Conservation (phyloP, 495 filamentous ascomycete genomes). For the Daldinia caldariorum region DNA sequence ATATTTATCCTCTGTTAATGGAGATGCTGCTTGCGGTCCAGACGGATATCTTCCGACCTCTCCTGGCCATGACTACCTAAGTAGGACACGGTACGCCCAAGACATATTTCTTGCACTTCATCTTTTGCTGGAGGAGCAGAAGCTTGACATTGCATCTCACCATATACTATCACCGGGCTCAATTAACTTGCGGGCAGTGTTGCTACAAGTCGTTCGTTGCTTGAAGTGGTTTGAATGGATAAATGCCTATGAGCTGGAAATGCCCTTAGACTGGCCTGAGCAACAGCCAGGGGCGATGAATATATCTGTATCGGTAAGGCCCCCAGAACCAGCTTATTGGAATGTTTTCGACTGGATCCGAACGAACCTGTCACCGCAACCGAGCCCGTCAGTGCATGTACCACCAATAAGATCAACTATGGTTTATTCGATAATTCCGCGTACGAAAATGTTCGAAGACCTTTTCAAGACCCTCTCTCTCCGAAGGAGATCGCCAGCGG, state of each 20-base stretch:
- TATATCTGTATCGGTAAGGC: slow-evolving; percentile 33
- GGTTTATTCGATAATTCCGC: slow-evolving; percentile 54
- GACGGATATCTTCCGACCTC: slow-evolving; percentile 72
- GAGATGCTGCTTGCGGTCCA: slow-evolving; percentile 60
- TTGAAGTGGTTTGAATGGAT: slow-evolving; percentile 83
- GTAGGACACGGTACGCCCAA: slow-evolving; percentile 68
- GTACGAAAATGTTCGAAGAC: slow-evolving; percentile 70
- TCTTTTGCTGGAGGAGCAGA: slow-evolving; percentile 86
- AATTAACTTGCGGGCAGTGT: slow-evolving; percentile 69
- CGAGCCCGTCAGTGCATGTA: slow-evolving; percentile 27
- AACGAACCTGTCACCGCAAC: slow-evolving; percentile 59
- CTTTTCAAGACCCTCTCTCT: slow-evolving; percentile 59
- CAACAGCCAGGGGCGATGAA: slow-evolving; percentile 58
- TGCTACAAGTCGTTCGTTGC: slow-evolving; percentile 86
- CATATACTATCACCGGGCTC: slow-evolving; percentile 63
- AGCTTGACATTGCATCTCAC: slow-evolving; percentile 73
- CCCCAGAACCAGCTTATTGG: slow-evolving; percentile 68
- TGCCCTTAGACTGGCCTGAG: slow-evolving; percentile 53
- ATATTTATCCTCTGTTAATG: slow-evolving; percentile 67
- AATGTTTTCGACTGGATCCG: slow-evolving; percentile 72
- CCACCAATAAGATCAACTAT: slow-evolving; percentile 56
- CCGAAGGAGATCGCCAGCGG: slow-evolving; percentile 47
- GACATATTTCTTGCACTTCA: slow-evolving; percentile 82
- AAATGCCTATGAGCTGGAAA: slow-evolving; percentile 72
- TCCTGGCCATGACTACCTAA: slow-evolving; percentile 59